Conservation (phyloP, 2,329 filamentous ascomycete species). For the Albophoma yamanashiensis region DNA sequence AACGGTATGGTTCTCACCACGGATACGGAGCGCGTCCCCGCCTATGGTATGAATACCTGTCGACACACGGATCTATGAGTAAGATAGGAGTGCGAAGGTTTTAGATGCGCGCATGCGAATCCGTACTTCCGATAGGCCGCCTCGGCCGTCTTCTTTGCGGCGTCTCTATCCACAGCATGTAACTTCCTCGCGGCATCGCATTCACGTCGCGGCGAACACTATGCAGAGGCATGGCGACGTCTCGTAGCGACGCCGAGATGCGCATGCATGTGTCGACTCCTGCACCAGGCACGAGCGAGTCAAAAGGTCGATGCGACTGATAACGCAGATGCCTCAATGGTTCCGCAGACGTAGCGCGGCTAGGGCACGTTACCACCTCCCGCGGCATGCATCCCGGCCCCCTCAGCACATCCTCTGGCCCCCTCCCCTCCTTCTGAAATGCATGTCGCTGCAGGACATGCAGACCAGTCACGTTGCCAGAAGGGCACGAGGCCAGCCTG, state of each 20-base stretch:
- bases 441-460: not conserved
- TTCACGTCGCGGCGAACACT: not conserved
- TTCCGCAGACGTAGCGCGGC: not conserved
- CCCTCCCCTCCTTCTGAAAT: not conserved
- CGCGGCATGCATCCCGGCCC: not conserved
- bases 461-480: conserved; percentile 1
- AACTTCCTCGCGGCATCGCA: not conserved
- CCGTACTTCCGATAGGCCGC: not conserved
- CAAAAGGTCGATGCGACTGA: not conserved
- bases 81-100: not conserved
- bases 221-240: not conserved
- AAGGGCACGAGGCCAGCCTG: not conserved
- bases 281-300: not conserved
- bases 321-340: not conserved
- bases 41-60: not conserved
- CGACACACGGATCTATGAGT: not conserved
- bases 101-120: not conserved
- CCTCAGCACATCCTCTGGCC: not conserved
- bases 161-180: not conserved
- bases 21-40: not conserved
- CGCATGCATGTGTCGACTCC: not conserved
- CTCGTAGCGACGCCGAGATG: not conserved
- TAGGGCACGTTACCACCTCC: not conserved
- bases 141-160: not conserved
- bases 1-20: not conserved